Conservation (phyloP, 768 basidiomycete species). For the Leucogyrophana mollusca region DNA sequence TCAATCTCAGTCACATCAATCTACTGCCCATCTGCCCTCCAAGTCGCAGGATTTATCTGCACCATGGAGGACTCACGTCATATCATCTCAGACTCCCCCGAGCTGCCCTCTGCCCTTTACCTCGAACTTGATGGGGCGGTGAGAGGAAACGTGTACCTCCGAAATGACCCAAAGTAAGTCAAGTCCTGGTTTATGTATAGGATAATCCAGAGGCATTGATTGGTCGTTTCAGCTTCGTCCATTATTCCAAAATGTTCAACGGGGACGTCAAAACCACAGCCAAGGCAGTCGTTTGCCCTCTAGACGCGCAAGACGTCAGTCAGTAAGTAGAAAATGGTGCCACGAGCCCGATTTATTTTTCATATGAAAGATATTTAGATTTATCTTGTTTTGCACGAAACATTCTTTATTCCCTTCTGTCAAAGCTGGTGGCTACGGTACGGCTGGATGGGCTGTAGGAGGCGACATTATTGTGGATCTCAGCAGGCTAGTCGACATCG, state of each 20-base stretch:
- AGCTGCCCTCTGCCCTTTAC: constrained; percentile 30
- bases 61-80: constrained; percentile 13
- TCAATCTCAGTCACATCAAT: not conserved
- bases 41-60: not conserved
- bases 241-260: constrained; percentile 61
- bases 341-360: not conserved
- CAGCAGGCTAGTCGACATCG: constrained; percentile 61
- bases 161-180: constrained; percentile 40
- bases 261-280: constrained; percentile 65
- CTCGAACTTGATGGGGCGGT: constrained; percentile 45
- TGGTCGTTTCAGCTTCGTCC: constrained; percentile 20
- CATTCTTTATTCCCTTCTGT: constrained; percentile 73
- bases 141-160: constrained; percentile 46
- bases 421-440: constrained; percentile 90
- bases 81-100: not conserved
- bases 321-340: constrained; percentile 46
- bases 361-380: constrained; percentile 40
- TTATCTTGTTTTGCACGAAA: constrained; percentile 71
- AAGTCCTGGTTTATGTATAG: not conserved
- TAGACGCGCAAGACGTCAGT: constrained; percentile 82
- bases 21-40: not conserved
- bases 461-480: constrained; percentile 88
- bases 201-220: constrained; percentile 2
- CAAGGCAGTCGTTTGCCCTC: constrained; percentile 66
- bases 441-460: constrained; percentile 84